Evolutionary conservation across 2,329 filamentous ascomycete genomes (phyloP).

Genomic region (Sphaerostilbella broomeana): DNA sequence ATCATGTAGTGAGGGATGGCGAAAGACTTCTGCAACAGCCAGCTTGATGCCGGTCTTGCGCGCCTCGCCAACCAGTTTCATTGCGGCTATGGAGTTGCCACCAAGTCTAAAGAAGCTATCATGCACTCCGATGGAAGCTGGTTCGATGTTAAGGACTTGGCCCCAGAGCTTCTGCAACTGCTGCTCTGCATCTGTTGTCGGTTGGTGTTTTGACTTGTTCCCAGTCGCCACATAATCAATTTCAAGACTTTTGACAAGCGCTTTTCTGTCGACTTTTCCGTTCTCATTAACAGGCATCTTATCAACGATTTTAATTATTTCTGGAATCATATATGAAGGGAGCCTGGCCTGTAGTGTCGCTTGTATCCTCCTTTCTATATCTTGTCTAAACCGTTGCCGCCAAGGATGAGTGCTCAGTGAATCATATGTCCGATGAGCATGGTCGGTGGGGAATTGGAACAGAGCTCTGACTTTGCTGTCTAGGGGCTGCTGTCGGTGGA

Average conservation of each 20-base stretch:
- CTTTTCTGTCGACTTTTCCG: slow-evolving; percentile 20
- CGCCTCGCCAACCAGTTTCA: no score
- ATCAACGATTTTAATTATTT: slow-evolving; percentile 17
- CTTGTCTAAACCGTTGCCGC: slow-evolving; percentile 1
- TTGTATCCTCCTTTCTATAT: slow-evolving; percentile 7
- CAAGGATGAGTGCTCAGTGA: slow-evolving; percentile 17
- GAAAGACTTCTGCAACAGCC: no score
- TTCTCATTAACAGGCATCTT: slow-evolving; percentile 22
- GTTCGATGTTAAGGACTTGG: slow-evolving; percentile 25
- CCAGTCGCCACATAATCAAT: no score
- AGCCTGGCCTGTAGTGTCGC: slow-evolving; percentile 8
- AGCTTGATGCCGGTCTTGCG: no score
- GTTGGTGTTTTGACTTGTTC: background rate
- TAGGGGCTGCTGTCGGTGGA: slow-evolving; percentile 28
- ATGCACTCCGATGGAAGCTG: slow-evolving; percentile 20
- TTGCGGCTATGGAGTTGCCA: slow-evolving; percentile 39
- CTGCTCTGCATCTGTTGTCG: background rate
- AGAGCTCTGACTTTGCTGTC: slow-evolving; percentile 3
- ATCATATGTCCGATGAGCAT: background rate
- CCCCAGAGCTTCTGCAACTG: slow-evolving; percentile 21
- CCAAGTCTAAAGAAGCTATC: slow-evolving; percentile 36
- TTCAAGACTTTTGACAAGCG: slow-evolving; percentile 5
- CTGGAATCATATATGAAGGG: slow-evolving; percentile 23
- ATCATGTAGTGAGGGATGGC: no score
- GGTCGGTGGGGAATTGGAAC: slow-evolving; percentile 21